These are phyloP conservation scores for Neurospora sp. DNA, from an alignment of 495 filamentous ascomycete genomes.

Conservation along the genomic window DNA sequence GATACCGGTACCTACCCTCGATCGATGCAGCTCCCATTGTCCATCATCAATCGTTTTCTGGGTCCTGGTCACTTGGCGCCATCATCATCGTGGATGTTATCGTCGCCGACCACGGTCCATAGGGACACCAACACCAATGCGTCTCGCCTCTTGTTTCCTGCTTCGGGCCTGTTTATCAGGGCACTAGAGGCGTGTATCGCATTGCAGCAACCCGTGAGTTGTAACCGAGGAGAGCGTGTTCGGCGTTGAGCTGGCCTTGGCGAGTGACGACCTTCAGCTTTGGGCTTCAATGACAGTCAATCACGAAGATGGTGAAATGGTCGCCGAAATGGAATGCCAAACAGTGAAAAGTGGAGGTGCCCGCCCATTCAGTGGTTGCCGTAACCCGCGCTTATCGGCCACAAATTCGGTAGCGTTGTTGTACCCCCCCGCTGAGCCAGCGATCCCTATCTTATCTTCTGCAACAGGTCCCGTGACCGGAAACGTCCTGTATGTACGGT, in stretches of 20 bases:
- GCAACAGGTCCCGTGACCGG: not conserved
- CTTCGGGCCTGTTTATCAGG: not conserved
- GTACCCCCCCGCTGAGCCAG: not conserved
- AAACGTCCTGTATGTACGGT: not conserved
- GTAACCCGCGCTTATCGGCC: not conserved
- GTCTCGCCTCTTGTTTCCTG: not conserved
- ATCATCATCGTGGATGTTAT: not conserved
- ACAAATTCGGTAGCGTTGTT: not conserved
- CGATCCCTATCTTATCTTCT: not conserved
- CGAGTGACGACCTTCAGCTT: not conserved
- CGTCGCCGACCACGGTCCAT: not conserved
- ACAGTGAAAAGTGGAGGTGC: not conserved
- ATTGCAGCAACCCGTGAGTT: not conserved
- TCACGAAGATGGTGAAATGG: not conserved
- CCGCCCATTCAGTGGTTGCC: not conserved
- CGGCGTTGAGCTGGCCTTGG: not conserved
- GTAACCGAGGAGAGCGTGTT: not conserved
- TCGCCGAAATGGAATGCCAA: not conserved
- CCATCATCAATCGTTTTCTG: not conserved
- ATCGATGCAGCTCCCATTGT: not conserved
- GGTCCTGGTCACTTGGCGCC: not conserved
- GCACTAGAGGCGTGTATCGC: not conserved
- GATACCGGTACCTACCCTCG: not conserved
- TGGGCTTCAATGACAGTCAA: not conserved
- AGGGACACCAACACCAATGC: not conserved